Evolutionary conservation across 345 rosid genomes (phyloP).

Genomic region (Salix caprea): DNA sequence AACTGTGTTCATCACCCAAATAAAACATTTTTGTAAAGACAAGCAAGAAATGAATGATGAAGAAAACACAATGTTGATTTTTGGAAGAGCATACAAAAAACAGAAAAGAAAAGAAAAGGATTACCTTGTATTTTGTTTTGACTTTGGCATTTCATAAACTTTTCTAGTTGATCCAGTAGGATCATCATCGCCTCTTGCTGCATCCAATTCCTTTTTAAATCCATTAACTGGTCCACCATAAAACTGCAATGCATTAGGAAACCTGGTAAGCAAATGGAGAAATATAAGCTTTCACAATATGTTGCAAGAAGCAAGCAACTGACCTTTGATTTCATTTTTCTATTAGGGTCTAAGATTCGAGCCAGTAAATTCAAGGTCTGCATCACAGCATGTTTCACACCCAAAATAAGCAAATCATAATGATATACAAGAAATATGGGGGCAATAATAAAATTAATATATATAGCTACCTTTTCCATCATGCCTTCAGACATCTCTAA

Average conservation of each 20-base stretch:
- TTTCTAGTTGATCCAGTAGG: slow-evolving; percentile 20
- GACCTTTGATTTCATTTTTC: slow-evolving; percentile 75
- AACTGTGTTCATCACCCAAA: not conserved
- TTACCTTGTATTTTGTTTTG: slow-evolving; percentile 39
- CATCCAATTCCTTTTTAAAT: slow-evolving; percentile 23
- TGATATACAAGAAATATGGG: not conserved
- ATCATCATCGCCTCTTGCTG: slow-evolving; percentile 14
- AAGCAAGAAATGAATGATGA: not conserved
- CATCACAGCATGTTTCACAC: slow-evolving; percentile 19
- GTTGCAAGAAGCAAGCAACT: slow-evolving; percentile 7
- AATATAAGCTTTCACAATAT: slow-evolving; percentile 4
- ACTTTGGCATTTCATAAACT: slow-evolving; percentile 1
- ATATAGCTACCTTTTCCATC: slow-evolving; percentile 54
- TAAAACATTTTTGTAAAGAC: not conserved
- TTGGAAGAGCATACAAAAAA: not conserved
- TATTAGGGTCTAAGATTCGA: slow-evolving; percentile 65
- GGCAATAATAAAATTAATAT: not conserved
- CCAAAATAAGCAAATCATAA: slow-evolving; percentile 14
- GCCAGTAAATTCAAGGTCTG: slow-evolving; percentile 70
- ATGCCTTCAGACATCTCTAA: slow-evolving; percentile 35
- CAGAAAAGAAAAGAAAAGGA: slow-evolving; percentile 2
- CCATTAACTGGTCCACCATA: slow-evolving; percentile 57
- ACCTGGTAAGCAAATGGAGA: slow-evolving; percentile 16
- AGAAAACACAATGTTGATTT: not conserved
- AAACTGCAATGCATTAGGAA: slow-evolving; percentile 43